Evolutionary conservation across 2,329 filamentous ascomycete species (phyloP).

Genomic region (Fusarium sublunatum): DNA sequence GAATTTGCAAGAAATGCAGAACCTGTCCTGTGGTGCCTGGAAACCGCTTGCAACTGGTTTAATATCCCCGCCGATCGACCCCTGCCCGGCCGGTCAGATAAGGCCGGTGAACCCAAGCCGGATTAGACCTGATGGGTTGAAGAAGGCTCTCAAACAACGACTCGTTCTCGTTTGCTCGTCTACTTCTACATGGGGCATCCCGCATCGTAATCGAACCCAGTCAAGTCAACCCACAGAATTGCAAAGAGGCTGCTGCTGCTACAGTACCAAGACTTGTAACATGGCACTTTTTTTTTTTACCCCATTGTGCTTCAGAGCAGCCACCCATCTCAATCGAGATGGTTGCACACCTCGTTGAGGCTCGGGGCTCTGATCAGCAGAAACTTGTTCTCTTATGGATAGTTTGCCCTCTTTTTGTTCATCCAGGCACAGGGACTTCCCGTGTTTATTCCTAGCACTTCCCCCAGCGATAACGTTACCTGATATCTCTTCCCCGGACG

Average conservation of each 20-base stretch:
- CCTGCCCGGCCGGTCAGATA: constrained; percentile 44
- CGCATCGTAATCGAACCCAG: constrained; percentile 6
- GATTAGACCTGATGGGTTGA: constrained; percentile 13
- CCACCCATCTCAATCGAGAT: constrained; percentile 16
- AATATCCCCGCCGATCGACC: constrained; percentile 45
- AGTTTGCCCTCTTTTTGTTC: constrained; percentile 29
- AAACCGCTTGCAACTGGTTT: constrained; percentile 31
- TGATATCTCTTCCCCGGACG: constrained; percentile 6
- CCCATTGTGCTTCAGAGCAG: constrained; percentile 12
- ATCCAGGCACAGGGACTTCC: constrained; percentile 35
- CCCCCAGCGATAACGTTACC: neutral
- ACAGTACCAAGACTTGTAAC: constrained; percentile 1
- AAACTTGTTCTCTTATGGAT: constrained; percentile 37
- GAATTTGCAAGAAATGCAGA: constrained; percentile 3
- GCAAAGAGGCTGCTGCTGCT: constrained; percentile 19
- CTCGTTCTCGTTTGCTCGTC: neutral
- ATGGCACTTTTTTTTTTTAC: constrained; percentile 7
- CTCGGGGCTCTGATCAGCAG: constrained; percentile 35
- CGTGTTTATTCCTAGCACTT: constrained; percentile 7
- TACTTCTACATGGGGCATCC: constrained; percentile 13
- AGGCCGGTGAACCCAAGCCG: constrained; percentile 32
- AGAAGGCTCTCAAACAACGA: constrained; percentile 6
- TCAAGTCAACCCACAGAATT: neutral
- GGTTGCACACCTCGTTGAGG: constrained; percentile 36
- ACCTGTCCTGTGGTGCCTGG: constrained; percentile 27